Conservation (phyloP, 1,139 yeast genomes). For the Pichia sp. region DNA sequence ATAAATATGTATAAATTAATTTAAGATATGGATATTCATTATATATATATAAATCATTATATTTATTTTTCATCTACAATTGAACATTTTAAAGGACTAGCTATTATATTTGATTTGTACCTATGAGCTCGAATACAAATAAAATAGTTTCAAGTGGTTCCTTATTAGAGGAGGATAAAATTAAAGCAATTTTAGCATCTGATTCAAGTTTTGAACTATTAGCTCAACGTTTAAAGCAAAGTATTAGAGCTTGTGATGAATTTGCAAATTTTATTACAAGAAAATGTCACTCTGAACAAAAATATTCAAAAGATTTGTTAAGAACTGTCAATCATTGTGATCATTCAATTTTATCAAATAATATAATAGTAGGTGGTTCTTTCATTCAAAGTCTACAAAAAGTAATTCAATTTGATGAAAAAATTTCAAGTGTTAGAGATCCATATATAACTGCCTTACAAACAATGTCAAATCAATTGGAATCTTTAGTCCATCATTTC, state of each 20-base stretch:
- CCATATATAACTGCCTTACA: conserved; percentile 76
- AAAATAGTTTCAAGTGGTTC: conserved; percentile 18
- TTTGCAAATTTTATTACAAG: conserved; percentile 72
- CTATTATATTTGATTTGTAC: too few relatives aligned
- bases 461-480: conserved; percentile 79
- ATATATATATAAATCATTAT: too few relatives aligned
- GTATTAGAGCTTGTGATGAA: conserved; percentile 78
- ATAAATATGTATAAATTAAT: too few relatives aligned
- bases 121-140: too few relatives aligned
- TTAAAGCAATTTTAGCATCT: conserved; percentile 45
- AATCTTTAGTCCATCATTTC: conserved; percentile 65
- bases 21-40: too few relatives aligned
- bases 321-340: conserved; percentile 57
- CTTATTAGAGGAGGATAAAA: conserved; percentile 41
- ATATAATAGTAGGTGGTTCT: conserved; percentile 56
- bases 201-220: conserved; percentile 63
- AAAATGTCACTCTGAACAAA: conserved; percentile 74
- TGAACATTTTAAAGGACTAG: too few relatives aligned
- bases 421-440: conserved; percentile 56
- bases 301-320: conserved; percentile 65
- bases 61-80: too few relatives aligned
- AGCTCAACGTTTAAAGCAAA: conserved; percentile 67
- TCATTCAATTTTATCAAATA: conserved; percentile 33
- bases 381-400: conserved; percentile 61
- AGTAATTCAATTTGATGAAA: conserved; percentile 73